A percentile compares a stretch with the other conserved stretches of the same genome.
These are phyloP conservation scores for Plasmodium coatneyi DNA, from an alignment of 169 alveolate species.

Conservation along the genomic window DNA sequence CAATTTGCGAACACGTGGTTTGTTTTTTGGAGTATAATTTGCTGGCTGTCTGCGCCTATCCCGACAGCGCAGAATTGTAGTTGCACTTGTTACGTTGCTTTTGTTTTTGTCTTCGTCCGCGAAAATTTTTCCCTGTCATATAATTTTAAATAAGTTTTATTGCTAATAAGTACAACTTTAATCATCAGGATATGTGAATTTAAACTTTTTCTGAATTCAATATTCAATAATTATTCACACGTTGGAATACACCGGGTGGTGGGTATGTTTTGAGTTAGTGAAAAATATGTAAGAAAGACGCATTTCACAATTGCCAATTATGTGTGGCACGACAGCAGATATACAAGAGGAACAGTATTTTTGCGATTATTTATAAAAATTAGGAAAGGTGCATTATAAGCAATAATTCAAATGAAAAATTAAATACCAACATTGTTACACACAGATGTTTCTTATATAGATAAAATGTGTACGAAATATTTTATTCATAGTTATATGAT, in stretches of 20 bases:
- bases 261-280: neutral
- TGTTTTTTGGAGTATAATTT: neutral
- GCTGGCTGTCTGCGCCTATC: neutral
- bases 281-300: neutral
- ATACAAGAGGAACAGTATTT: neutral
- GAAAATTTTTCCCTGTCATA: neutral
- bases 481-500: neutral
- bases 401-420: neutral
- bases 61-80: neutral
- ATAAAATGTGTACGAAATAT: too few relatives aligned
- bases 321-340: neutral
- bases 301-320: neutral
- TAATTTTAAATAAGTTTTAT: neutral
- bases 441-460: neutral
- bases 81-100: neutral
- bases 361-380: neutral
- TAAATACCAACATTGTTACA: neutral
- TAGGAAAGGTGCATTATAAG: neutral
- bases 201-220: neutral
- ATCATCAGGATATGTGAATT: neutral
- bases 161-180: neutral
- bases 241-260: neutral
- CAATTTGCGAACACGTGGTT: neutral
- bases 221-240: neutral
- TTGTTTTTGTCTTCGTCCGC: neutral